These are phyloP conservation scores for Darksidea phi DNA, from an alignment of 495 filamentous ascomycete genomes.

Conservation along the genomic window DNA sequence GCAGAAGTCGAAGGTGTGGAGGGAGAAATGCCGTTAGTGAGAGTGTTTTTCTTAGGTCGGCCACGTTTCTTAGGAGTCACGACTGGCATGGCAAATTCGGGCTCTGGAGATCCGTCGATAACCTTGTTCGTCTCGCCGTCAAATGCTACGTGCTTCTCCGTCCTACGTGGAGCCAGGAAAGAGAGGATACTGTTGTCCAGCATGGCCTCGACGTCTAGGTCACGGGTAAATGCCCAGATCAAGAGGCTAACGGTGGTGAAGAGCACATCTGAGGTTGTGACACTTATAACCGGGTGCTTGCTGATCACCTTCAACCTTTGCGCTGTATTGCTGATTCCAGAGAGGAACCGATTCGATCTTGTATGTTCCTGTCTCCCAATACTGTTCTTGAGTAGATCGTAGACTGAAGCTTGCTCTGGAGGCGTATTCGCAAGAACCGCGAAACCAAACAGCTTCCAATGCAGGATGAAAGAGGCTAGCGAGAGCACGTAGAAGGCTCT, in stretches of 20 bases:
- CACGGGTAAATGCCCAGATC: slow-evolving; percentile 54
- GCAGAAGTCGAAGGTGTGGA: background rate
- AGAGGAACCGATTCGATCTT: slow-evolving; percentile 10
- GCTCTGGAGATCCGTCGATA: background rate
- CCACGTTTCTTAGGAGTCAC: slow-evolving; percentile 30
- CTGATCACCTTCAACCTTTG: slow-evolving; percentile 44
- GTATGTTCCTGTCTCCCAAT: slow-evolving; percentile 32
- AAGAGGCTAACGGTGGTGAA: slow-evolving; percentile 53
- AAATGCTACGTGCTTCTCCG: slow-evolving; percentile 34
- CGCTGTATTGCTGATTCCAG: slow-evolving; percentile 6
- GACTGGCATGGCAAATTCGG: slow-evolving; percentile 1
- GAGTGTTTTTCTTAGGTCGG: slow-evolving; percentile 28
- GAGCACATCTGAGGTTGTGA: slow-evolving; percentile 52
- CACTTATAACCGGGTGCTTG: slow-evolving; percentile 52
- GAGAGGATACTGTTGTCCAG: slow-evolving; percentile 30
- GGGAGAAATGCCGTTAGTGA: slow-evolving; percentile 4
- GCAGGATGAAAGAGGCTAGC: slow-evolving; percentile 6
- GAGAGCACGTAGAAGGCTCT: slow-evolving; percentile 44
- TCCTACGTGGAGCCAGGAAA: slow-evolving; percentile 6
- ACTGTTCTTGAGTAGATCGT: slow-evolving; percentile 48
- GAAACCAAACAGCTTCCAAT: slow-evolving; percentile 12
- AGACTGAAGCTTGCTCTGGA: slow-evolving; percentile 37
- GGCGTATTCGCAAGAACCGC: slow-evolving; percentile 48
- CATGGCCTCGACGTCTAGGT: slow-evolving; percentile 48
- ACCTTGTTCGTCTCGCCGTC: slow-evolving; percentile 1